phyloP scores from a whole-genome alignment of 1,284 basidiomycete genomes.

The Porogramme epimiltina region DNA sequence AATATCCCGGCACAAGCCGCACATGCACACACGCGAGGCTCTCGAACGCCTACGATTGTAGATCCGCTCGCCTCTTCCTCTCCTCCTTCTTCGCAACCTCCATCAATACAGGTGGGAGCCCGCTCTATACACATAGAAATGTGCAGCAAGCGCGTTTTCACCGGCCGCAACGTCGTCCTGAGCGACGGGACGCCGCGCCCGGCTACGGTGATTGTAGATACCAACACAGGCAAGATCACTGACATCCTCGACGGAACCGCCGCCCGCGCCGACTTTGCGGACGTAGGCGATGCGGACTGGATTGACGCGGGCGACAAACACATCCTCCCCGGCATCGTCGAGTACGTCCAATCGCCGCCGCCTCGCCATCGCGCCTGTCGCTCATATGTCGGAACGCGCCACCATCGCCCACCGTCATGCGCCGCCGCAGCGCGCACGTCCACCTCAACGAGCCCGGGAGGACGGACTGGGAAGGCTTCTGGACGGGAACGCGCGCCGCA shows the following conservation, averaged over 20 bases:
- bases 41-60: too few species aligned
- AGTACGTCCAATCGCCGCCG: constrained; percentile 51
- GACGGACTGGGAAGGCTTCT: constrained; percentile 93
- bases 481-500: constrained; percentile 87
- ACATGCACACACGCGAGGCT: too few species aligned
- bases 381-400: not conserved
- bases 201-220: constrained; percentile 73
- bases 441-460: constrained; percentile 93
- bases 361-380: not conserved
- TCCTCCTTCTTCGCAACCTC: too few species aligned
- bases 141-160: constrained; percentile 36
- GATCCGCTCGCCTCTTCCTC: too few species aligned
- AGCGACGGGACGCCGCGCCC: constrained; percentile 50
- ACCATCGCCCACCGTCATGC: too few species aligned
- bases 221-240: constrained; percentile 66
- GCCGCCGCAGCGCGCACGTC: constrained; percentile 72
- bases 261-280: constrained; percentile 37
- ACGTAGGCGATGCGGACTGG: constrained; percentile 43
- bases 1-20: too few species aligned
- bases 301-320: constrained; percentile 66
- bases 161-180: constrained; percentile 61
- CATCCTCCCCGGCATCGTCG: constrained; percentile 84
- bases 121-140: too few species aligned
- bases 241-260: constrained; percentile 45
- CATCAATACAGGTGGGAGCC: too few species aligned